A percentile compares a stretch with the other conserved stretches of the same genome.
phyloP scores from a whole-genome alignment of 106 monocot genomes.

The Phalaenopsis aphrodite region DNA sequence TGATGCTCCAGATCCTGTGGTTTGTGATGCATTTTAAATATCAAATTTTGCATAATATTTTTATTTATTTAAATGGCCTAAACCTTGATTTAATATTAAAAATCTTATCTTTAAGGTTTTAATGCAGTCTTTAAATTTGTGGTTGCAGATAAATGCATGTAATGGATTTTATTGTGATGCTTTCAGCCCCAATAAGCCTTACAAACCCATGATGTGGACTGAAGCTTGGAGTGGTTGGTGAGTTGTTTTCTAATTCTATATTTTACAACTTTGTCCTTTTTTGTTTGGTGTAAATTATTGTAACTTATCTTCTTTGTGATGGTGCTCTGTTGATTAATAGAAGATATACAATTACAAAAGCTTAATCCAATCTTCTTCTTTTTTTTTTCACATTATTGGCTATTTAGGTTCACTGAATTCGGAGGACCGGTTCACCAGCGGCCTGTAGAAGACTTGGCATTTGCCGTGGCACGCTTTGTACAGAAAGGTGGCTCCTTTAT shows the following conservation, averaged over 20 bases:
- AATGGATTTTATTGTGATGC: slow-evolving; percentile 94
- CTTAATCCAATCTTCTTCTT: neutral
- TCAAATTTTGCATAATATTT: too few species aligned
- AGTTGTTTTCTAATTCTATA: slow-evolving; percentile 5
- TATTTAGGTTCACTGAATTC: slow-evolving; percentile 85
- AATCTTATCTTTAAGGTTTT: neutral
- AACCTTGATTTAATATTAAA: neutral
- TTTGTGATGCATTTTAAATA: slow-evolving; percentile 16
- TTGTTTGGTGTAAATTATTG: too few species aligned
- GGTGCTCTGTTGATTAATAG: neutral
- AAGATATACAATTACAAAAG: neutral
- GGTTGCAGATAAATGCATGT: slow-evolving; percentile 80
- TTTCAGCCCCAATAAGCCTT: slow-evolving; percentile 79
- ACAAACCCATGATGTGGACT: slow-evolving; percentile 93
- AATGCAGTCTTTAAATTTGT: neutral
- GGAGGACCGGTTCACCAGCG: slow-evolving; percentile 66
- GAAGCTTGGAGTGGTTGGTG: slow-evolving; percentile 99
- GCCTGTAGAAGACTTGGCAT: slow-evolving; percentile 93
- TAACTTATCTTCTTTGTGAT: neutral
- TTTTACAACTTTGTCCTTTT: neutral
- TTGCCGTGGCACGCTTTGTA: slow-evolving; percentile 85
- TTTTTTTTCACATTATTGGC: neutral
- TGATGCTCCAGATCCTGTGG: slow-evolving; percentile 98
- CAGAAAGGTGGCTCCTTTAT: slow-evolving; percentile 89
- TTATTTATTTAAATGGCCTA: neutral